phyloP scores from a whole-genome alignment of 331 rosid genomes.

The Pyracantha coccinea region DNA sequence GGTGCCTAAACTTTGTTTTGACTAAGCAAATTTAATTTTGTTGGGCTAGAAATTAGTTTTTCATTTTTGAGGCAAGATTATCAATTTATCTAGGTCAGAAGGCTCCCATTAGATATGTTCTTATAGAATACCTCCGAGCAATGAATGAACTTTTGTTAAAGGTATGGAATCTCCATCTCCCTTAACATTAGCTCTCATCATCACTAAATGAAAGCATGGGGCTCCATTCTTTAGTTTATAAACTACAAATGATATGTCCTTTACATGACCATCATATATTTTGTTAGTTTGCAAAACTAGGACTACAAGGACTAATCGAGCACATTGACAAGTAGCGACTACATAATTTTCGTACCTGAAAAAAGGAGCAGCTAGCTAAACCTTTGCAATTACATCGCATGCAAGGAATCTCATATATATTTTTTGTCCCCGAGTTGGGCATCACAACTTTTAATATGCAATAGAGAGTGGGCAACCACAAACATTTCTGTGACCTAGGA shows the following conservation, averaged over 20 bases:
- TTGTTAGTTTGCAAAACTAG: not conserved
- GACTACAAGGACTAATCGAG: not conserved
- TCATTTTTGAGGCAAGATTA: too few species aligned
- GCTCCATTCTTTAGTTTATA: not conserved
- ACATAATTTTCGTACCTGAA: not conserved
- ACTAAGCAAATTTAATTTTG: too few species aligned
- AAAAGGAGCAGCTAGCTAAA: not conserved
- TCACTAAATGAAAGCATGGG: not conserved
- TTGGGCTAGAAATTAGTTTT: too few species aligned
- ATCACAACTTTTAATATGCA: not conserved
- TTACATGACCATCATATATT: not conserved
- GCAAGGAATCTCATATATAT: not conserved
- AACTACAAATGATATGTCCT: not conserved
- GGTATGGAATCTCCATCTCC: too few species aligned
- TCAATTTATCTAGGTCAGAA: too few species aligned
- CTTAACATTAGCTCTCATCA: too few species aligned
- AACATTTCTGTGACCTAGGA: not conserved
- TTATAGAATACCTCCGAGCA: too few species aligned
- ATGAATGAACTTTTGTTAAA: too few species aligned
- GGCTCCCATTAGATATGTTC: too few species aligned
- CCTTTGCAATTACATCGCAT: not conserved
- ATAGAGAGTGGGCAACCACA: slow-evolving; percentile 3
- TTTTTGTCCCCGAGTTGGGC: not conserved
- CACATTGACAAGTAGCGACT: not conserved
- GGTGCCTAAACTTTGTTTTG: too few species aligned